Evolutionary conservation across 2,329 filamentous ascomycete genomes (phyloP), one percentile per base, ranked within the genome.

Genomic region (Furcasterigmium furcatum): DNA sequence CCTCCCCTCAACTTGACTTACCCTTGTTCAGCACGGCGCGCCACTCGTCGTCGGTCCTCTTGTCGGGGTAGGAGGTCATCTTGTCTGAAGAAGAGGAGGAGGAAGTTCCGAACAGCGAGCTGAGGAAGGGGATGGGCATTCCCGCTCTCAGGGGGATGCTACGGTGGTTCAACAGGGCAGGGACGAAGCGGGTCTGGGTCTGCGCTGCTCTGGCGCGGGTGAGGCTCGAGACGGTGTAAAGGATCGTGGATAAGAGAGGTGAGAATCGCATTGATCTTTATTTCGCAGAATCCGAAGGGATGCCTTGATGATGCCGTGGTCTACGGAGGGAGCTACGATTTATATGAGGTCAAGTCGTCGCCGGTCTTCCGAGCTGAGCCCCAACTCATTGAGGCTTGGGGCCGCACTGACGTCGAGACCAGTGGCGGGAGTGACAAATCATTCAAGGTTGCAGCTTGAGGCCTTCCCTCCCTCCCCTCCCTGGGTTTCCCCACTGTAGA

Each of bases 41-140:
- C 94, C 94, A 99, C 71, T 97, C 91, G 46, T 88, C 81, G 19
- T 91, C 79, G 32, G 74, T 80, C 66, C 91, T 88, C 64, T 94
- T 71, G 43, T 94, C 81, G n/a, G 94, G 89, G 58, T 86, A 91
- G 36, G 82, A 78, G 7, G 12, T 27, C 76, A 87, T 88, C 44
- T 78, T 78, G 52, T 68, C 72, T 43, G 74, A 72, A 46, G 72
- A 67, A 30, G 73, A 71, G 20, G 76, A 72, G 35, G 78, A 84
- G 45, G 83, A 79, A 9, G 25, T 43, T 47, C 78, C 76, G 59
- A 96, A 95, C 2, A 96, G 71, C 46, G 85, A 82, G 55, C 87
- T 76, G 30, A 96, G 59, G 55, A 96, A 88, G 2, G 91, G 87
- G 58, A 95, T 85, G 44, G 88, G 84, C 81, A 92, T 90, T 57